Conservation (phyloP, 169 alveolate genomes). For the Cryptosporidium meleagridis region DNA sequence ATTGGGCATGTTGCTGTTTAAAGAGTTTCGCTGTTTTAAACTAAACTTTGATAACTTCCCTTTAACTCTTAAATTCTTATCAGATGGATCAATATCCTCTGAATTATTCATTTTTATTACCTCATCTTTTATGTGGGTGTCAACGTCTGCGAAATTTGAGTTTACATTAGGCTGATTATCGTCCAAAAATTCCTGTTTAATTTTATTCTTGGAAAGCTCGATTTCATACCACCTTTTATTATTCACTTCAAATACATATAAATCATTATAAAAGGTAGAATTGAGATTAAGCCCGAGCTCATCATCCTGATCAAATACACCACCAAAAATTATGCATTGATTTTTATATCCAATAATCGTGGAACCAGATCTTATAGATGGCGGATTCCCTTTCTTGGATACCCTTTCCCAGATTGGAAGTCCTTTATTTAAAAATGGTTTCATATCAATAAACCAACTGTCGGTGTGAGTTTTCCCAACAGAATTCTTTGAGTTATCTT, state of each 20-base stretch:
- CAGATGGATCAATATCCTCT: background rate
- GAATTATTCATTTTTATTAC: background rate
- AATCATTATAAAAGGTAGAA: slow-evolving; percentile 83
- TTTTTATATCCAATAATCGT: slow-evolving; percentile 81
- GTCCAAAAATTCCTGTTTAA: background rate
- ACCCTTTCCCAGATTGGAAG: slow-evolving; percentile 65
- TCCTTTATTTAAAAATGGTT: slow-evolving; percentile 64
- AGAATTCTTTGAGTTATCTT: slow-evolving; percentile 84
- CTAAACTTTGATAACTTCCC: background rate
- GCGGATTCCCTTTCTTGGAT: slow-evolving; percentile 52
- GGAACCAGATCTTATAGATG: slow-evolving; percentile 82
- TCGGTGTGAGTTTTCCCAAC: slow-evolving; percentile 85
- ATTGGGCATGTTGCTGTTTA: background rate
- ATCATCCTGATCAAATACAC: slow-evolving; percentile 88
- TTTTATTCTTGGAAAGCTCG: slow-evolving; percentile 1
- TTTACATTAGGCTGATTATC: background rate
- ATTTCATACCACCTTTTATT: slow-evolving; percentile 75
- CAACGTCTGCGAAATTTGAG: background rate
- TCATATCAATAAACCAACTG: slow-evolving; percentile 88
- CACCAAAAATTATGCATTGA: slow-evolving; percentile 86
- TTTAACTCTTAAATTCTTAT: background rate
- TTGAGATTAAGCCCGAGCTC: slow-evolving; percentile 81
- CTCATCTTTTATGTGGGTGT: background rate
- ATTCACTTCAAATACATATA: slow-evolving; percentile 80
- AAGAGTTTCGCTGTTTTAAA: background rate